phyloP scores from a whole-genome alignment of 768 basidiomycete species.

The Mycena rosella region DNA sequence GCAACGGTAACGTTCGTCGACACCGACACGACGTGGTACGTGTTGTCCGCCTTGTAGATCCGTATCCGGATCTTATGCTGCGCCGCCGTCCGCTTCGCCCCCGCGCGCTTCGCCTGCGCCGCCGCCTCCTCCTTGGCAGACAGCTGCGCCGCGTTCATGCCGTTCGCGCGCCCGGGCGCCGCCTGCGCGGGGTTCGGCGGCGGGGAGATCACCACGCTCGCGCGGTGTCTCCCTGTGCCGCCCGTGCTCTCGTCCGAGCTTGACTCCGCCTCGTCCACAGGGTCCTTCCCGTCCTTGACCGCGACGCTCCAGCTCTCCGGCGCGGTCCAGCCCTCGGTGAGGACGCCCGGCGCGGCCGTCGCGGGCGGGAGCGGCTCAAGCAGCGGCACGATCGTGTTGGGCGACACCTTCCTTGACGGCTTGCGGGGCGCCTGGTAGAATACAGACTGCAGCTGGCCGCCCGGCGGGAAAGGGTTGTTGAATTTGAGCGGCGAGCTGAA shows the following conservation, averaged over 20 bases:
- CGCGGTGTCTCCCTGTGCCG: constrained; percentile 11
- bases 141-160: constrained; percentile 66
- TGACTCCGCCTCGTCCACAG: constrained; percentile 45
- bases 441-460: constrained; percentile 25
- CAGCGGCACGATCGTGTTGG: constrained; percentile 56
- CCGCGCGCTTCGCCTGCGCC: constrained; percentile 67
- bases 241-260: constrained; percentile 46
- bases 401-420: constrained; percentile 61
- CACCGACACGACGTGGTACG: constrained; percentile 78
- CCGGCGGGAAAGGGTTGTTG: constrained; percentile 56
- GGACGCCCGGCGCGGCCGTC: constrained; percentile 27
- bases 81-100: constrained; percentile 38
- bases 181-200: constrained; percentile 52
- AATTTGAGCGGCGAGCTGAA: constrained; percentile 49
- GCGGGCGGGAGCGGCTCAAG: constrained; percentile 25
- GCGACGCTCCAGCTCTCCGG: constrained; percentile 86
- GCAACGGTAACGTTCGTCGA: constrained; percentile 65
- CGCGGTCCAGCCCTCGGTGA: constrained; percentile 63
- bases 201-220: constrained; percentile 46
- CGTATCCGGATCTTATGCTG: constrained; percentile 80
- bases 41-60: constrained; percentile 80
- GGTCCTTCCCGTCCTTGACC: constrained; percentile 53
- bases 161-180: background rate
- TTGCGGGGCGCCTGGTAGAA: constrained; percentile 17
- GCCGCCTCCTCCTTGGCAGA: constrained; percentile 52